These are phyloP conservation scores for Neoboletus subvelutipes DNA, from an alignment of 768 basidiomycete genomes.

Conservation along the genomic window DNA sequence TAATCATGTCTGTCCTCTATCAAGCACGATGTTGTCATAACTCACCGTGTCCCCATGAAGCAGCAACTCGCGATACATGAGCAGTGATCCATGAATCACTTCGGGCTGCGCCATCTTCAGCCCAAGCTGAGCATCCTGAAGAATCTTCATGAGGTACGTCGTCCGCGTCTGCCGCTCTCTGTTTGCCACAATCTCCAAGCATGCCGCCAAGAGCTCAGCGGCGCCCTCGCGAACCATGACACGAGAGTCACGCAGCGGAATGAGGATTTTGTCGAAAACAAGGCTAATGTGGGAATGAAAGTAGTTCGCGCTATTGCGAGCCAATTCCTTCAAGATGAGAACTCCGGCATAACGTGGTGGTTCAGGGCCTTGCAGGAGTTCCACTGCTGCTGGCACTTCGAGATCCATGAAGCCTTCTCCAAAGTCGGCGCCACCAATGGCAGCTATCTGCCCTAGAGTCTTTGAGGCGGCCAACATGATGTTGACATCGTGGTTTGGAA, in stretches of 20 bases:
- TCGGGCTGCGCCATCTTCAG: conserved; percentile 80
- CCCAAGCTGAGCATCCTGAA: conserved; percentile 83
- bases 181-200: conserved; percentile 81
- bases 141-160: conserved; percentile 74
- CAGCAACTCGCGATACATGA: conserved; percentile 89
- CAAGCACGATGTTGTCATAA: conserved; percentile 1
- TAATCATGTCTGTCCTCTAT: neutral
- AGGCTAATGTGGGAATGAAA: conserved; percentile 86
- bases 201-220: conserved; percentile 89
- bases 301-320: conserved; percentile 80
- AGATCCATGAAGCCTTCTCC: conserved; percentile 89
- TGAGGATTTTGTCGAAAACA: conserved; percentile 91
- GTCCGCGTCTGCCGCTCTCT: conserved; percentile 67
- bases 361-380: conserved; percentile 74
- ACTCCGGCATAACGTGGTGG: conserved; percentile 90
- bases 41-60: conserved; percentile 93
- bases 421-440: conserved; percentile 78
- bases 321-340: conserved; percentile 90
- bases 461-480: conserved; percentile 96
- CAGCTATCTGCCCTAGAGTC: conserved; percentile 83
- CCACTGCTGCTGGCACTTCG: conserved; percentile 83
- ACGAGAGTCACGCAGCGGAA: conserved; percentile 84
- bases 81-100: conserved; percentile 86
- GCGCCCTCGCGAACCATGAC: conserved; percentile 92
- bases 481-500: conserved; percentile 87